Evolutionary conservation across 371 early-diverging fungal genomes (phyloP), one percentile per base, ranked within the genome.

Genomic region (Umbelopsis sp.): DNA sequence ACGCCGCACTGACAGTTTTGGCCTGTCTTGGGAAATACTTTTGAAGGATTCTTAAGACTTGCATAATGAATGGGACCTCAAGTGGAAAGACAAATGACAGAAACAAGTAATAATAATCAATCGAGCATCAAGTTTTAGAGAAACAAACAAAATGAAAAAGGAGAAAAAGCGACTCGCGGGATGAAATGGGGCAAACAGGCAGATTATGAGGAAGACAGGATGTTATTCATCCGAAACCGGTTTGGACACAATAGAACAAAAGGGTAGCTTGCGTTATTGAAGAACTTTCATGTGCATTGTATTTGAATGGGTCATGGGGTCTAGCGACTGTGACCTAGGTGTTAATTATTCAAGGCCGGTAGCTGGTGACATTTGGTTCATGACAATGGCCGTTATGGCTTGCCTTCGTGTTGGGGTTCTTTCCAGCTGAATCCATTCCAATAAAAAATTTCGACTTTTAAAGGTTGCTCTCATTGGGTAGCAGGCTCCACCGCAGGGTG

Each of bases 21-120:
- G 57, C 18, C 57, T 57, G 57, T 35, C 57, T 57, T n/a, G 16
- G 57, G 12, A 35, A 35, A 32, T 16, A 35, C n/a, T 35, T 57
- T 29, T 35, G 57, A 12, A 57, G n/a, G 22, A 14, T 18, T 8
- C 16, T 29, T 25, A 57, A 11, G n/a, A 57, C 14, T 18, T 35
- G 35, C 57, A 57, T 57, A 16, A 0, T 53, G 20, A 48, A 48
- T 8, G 48, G 18, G 16, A 16, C 16, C 7, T 10, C 48, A 48
- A 7, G 16, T 6, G 7, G 48, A n/a, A 46, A 46, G 14, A 20
- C 20, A 7, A 6, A 16, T 12, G 16, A 48, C 6, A 48, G 48
- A 8, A 20, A 48, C 48, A 48, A n/a, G 48, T n/a, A 48, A n/a
- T 20, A 16, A 48, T 48, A 7, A 10, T 7, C 48, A 48, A 48